These are phyloP conservation scores for Moricandia arvensis DNA, from an alignment of 345 rosid species.

Conservation along the genomic window DNA sequence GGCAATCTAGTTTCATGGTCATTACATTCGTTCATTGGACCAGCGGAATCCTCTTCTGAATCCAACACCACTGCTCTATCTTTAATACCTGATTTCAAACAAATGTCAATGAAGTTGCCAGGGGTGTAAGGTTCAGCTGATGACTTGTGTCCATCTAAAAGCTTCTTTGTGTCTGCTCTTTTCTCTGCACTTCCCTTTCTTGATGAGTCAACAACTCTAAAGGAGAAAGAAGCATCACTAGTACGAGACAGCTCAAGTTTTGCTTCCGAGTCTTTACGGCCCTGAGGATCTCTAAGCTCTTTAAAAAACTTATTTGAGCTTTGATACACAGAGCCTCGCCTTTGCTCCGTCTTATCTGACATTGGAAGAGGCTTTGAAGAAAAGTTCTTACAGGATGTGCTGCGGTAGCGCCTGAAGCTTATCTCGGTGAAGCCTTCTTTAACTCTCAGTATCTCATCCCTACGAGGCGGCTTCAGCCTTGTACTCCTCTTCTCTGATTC, in stretches of 20 bases:
- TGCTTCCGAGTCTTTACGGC: conserved; percentile 49
- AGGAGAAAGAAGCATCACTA: conserved; percentile 52
- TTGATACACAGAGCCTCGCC: conserved; percentile 76
- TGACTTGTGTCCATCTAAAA: conserved; percentile 38
- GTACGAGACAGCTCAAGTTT: conserved; percentile 60
- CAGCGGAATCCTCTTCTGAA: conserved; percentile 39
- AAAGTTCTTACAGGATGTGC: conserved; percentile 67
- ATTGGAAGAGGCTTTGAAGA: conserved; percentile 36
- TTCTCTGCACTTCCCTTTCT: conserved; percentile 63
- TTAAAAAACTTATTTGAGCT: conserved; percentile 59
- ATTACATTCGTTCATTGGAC: conserved; percentile 47
- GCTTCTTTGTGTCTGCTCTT: conserved; percentile 36
- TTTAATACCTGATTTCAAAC: conserved; percentile 49
- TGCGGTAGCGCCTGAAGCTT: conserved; percentile 65
- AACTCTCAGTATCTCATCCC: conserved; percentile 59
- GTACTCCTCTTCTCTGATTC: conserved; percentile 47
- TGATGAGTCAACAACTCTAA: conserved; percentile 62
- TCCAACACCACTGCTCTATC: conserved; percentile 41
- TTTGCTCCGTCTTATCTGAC: conserved; percentile 40
- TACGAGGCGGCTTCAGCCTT: conserved; percentile 42
- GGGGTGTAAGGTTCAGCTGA: conserved; percentile 45
- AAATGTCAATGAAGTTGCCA: conserved; percentile 53
- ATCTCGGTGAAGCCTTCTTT: conserved; percentile 83
- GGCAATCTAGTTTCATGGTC: conserved; percentile 43
- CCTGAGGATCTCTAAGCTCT: conserved; percentile 45